Evolutionary conservation across 2,329 filamentous ascomycete species (phyloP).

Genomic region (Chaetomium strumarium): DNA sequence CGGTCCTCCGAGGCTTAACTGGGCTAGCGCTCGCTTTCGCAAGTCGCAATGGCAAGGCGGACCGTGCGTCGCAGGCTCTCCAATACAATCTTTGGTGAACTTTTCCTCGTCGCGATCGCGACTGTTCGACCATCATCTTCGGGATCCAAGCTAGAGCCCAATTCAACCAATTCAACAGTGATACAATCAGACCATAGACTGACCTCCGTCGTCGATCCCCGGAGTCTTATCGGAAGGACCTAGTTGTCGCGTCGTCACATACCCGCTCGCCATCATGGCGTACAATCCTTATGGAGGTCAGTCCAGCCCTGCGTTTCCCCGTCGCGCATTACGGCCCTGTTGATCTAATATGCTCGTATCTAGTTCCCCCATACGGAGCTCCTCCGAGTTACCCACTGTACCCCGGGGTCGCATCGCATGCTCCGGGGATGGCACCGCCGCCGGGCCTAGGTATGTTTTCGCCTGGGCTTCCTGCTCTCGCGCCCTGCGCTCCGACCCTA

Average conservation of each 20-base stretch:
- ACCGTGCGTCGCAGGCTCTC: constrained; percentile 3
- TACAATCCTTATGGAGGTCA: constrained; percentile 57
- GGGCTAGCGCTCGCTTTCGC: too few species aligned
- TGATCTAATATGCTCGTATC: constrained; percentile 7
- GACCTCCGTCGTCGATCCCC: background rate
- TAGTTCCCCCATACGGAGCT: constrained; percentile 61
- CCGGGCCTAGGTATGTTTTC: constrained; percentile 71
- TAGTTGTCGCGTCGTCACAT: background rate
- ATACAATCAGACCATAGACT: background rate
- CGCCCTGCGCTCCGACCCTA: constrained; percentile 7
- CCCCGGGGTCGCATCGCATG: constrained; percentile 51
- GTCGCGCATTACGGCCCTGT: background rate
- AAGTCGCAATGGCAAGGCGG: background rate
- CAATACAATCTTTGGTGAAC: constrained; percentile 9
- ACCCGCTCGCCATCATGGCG: constrained; percentile 39
- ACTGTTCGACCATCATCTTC: background rate
- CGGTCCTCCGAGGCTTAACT: too few species aligned
- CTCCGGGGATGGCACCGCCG: constrained; percentile 68
- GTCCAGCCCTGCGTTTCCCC: constrained; percentile 18
- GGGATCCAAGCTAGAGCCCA: background rate
- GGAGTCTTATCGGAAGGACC: background rate
- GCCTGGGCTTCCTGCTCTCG: background rate
- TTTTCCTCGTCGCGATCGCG: constrained; percentile 16
- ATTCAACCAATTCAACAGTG: background rate
- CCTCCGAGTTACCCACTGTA: constrained; percentile 70